A percentile compares a stretch with the other conserved stretches of the same genome.
Conservation (phyloP, 169 alveolate genomes). For the Plasmodium berghei region DNA sequence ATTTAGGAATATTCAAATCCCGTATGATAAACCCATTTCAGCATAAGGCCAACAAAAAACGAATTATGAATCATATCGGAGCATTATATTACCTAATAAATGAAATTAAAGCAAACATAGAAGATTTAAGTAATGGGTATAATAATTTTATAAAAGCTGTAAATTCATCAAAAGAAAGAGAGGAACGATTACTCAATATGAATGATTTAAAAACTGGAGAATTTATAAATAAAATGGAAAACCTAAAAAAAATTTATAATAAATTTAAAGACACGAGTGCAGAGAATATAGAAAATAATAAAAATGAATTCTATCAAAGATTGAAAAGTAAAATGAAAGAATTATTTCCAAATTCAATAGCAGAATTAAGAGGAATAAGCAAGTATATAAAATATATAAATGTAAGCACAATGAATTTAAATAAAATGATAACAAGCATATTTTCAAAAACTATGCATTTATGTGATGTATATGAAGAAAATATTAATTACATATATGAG, state of each 20-base stretch:
- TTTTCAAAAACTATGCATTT: slow-evolving; percentile 50
- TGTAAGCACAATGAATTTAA: slow-evolving; percentile 32
- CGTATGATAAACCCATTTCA: slow-evolving; percentile 64
- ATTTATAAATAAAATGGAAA: slow-evolving; percentile 49
- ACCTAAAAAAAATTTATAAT: slow-evolving; percentile 25
- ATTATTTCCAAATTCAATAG: slow-evolving; percentile 19
- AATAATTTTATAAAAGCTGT: slow-evolving; percentile 16
- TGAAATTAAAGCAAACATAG: slow-evolving; percentile 35
- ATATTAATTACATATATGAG: slow-evolving; percentile 29
- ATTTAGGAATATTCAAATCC: slow-evolving; percentile 18
- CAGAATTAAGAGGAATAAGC: slow-evolving; percentile 51
- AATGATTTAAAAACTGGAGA: slow-evolving; percentile 23
- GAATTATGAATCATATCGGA: slow-evolving; percentile 33
- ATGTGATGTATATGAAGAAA: slow-evolving; percentile 60
- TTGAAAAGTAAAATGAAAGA: slow-evolving; percentile 28
- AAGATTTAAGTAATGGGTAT: slow-evolving; percentile 28
- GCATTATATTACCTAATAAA: slow-evolving; percentile 4
- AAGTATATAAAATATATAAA: slow-evolving; percentile 47
- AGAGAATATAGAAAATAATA: slow-evolving; percentile 33
- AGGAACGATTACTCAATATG: slow-evolving; percentile 16
- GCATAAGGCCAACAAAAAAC: slow-evolving; percentile 13
- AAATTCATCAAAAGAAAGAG: slow-evolving; percentile 21
- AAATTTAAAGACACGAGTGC: slow-evolving; percentile 25
- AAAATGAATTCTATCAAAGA: slow-evolving; percentile 23
- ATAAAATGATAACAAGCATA: slow-evolving; percentile 25